Conservation (phyloP, 2,329 filamentous ascomycete genomes). For the Trichothecium sympodiale region DNA sequence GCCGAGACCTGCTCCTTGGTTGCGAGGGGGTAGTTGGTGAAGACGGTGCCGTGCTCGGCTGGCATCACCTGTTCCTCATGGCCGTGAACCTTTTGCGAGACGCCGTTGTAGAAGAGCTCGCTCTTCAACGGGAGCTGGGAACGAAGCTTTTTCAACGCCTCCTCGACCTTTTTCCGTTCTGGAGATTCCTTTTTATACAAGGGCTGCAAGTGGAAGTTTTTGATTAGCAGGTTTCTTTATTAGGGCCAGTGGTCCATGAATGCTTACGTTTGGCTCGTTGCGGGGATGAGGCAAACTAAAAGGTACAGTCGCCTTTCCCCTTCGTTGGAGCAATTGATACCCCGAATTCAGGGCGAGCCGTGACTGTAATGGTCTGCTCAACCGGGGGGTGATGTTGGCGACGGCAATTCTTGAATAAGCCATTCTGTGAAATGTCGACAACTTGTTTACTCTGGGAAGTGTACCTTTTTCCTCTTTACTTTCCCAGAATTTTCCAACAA, state of each 20-base stretch:
- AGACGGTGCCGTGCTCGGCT: conserved; percentile 19
- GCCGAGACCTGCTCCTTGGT: conserved; percentile 1
- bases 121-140: conserved; percentile 19
- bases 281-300: conserved; percentile 19
- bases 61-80: conserved; percentile 20
- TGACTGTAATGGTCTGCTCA: not conserved
- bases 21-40: conserved; percentile 14
- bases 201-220: too few relatives aligned
- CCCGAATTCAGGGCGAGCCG: too few relatives aligned
- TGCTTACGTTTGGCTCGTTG: conserved; percentile 21
- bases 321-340: conserved; percentile 7
- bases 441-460: too few relatives aligned
- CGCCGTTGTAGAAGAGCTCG: conserved; percentile 19
- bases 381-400: too few relatives aligned
- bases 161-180: conserved; percentile 17
- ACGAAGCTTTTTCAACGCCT: conserved; percentile 16
- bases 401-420: too few relatives aligned
- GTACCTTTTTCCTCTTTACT: too few relatives aligned
- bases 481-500: too few relatives aligned
- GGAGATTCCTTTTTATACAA: conserved; percentile 17
- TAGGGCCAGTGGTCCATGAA: not conserved
- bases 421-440: too few relatives aligned
- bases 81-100: conserved; percentile 13
- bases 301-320: conserved; percentile 15
- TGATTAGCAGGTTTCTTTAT: not conserved